A percentile compares a stretch with the other conserved stretches of the same genome.
Evolutionary conservation across 2,329 filamentous ascomycete genomes (phyloP).

Genomic region (Hypoxylon sp.): DNA sequence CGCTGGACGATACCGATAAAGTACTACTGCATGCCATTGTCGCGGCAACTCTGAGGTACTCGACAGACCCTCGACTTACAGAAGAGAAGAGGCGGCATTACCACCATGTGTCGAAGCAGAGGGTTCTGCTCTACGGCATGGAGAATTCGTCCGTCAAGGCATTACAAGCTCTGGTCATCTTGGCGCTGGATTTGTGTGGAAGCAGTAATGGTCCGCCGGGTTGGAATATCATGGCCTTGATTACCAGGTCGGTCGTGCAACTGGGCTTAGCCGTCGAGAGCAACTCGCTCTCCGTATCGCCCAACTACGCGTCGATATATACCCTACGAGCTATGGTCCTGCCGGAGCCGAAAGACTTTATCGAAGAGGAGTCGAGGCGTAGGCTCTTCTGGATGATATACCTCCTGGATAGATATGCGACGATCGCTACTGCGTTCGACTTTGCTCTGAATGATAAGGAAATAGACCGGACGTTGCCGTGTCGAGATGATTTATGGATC

Average conservation of each 20-base stretch:
- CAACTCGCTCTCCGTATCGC: constrained; percentile 82
- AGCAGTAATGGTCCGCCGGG: constrained; percentile 90
- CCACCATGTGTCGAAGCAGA: constrained; percentile 84
- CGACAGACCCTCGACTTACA: constrained; percentile 79
- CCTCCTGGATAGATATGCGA: constrained; percentile 88
- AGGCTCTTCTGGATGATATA: constrained; percentile 96
- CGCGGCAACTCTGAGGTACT: constrained; percentile 87
- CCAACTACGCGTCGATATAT: constrained; percentile 87
- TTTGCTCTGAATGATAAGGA: constrained; percentile 91
- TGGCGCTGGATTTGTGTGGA: constrained; percentile 86
- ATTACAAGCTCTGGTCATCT: constrained; percentile 86
- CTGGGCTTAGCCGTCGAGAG: constrained; percentile 86
- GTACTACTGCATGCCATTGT: constrained; percentile 90
- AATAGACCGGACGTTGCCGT: constrained; percentile 87
- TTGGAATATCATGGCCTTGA: constrained; percentile 91
- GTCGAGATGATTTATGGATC: constrained; percentile 86
- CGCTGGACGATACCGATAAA: constrained; percentile 83
- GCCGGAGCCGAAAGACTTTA: constrained; percentile 84
- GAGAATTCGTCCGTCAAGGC: constrained; percentile 92
- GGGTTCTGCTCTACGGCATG: constrained; percentile 86
- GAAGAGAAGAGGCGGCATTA: constrained; percentile 80
- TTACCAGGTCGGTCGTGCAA: constrained; percentile 89
- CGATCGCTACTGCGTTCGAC: constrained; percentile 90
- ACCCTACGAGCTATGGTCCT: constrained; percentile 87
- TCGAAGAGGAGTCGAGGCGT: constrained; percentile 88